These are phyloP conservation scores for Cyclostephanos invisitatus DNA, from an alignment of 108 stramenopile species.

Conservation along the genomic window DNA sequence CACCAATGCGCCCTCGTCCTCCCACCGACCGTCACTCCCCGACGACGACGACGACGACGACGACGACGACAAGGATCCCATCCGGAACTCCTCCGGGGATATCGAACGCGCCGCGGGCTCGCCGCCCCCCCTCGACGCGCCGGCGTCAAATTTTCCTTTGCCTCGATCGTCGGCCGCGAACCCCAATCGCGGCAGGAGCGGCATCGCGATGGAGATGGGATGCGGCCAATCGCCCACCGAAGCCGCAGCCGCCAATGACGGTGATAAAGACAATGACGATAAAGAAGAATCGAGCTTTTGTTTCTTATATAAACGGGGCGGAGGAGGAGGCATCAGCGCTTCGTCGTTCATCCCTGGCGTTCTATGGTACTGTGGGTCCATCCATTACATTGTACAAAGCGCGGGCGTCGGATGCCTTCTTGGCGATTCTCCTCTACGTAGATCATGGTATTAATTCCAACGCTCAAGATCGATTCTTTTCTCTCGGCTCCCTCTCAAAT, in stretches of 20 bases:
- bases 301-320: constrained; percentile 27
- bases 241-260: constrained; percentile 8
- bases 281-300: constrained; percentile 6
- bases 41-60: too few species aligned
- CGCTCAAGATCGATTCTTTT: too few species aligned
- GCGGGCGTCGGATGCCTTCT: too few species aligned
- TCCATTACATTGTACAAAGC: too few species aligned
- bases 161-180: background rate
- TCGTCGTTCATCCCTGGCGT: constrained; percentile 15
- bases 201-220: background rate
- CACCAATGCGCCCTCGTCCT: background rate
- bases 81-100: background rate
- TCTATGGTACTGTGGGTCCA: too few species aligned
- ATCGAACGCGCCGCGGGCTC: background rate
- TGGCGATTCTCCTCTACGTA: too few species aligned
- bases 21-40: background rate
- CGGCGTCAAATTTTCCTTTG: too few species aligned
- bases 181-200: background rate
- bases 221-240: background rate
- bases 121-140: background rate
- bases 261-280: background rate
- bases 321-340: constrained; percentile 41
- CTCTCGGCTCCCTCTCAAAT: too few species aligned
- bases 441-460: too few species aligned
- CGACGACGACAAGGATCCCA: background rate